Base-by-base conservation (phyloP, 1,139 yeast species). In the Lodderomyces jiufengensis region DNA sequence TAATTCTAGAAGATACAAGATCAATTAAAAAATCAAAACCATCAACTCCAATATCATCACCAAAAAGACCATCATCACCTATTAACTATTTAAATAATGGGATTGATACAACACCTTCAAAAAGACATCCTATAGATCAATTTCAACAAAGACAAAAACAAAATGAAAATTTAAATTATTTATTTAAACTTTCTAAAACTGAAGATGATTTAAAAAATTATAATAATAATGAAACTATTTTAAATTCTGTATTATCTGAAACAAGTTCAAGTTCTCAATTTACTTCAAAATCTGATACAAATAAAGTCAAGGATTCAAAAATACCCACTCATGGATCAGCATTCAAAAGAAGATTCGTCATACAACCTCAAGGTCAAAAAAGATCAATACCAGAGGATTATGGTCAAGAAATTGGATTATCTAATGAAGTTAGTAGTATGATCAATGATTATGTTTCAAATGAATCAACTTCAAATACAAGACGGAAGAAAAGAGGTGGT, bases 351-450 rank as follows among this genome's bases (percentile, higher is more conserved):
- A 27, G 31, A 14, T 32, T 32, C 12, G 3, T 32, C 26, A 32
- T 32, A 12, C 35, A 26, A 18, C 34, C 34, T 5, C 25, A 24
- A 4, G 20, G 20, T 20, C 23, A 16, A 10, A 27, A 28, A 25
- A 11, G 27, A 14, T 16, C 18, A 31, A 23, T 26, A 4, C 16
- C 14, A 14, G 29, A 11, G 9, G 29, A 26, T 9, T 11, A 11
- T 3, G 63, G 54, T 34, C 77, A 73, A 32, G 78, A 74, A 31
- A 41, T 55, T 1, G 50, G 47, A 13, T 59, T 81, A 3, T 80
- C 84, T 2, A 66, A 76, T 23, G 85, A 82, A 42, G 65, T 85
- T 30, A 63, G 80, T 9, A 84, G 83, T 36, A 80, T 85, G 90
- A 69, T 85, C 4, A 63, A 72, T 33, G 72, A 76, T 4, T 77